phyloP scores from a whole-genome alignment of 345 rosid genomes.

The Geranium brycei region DNA sequence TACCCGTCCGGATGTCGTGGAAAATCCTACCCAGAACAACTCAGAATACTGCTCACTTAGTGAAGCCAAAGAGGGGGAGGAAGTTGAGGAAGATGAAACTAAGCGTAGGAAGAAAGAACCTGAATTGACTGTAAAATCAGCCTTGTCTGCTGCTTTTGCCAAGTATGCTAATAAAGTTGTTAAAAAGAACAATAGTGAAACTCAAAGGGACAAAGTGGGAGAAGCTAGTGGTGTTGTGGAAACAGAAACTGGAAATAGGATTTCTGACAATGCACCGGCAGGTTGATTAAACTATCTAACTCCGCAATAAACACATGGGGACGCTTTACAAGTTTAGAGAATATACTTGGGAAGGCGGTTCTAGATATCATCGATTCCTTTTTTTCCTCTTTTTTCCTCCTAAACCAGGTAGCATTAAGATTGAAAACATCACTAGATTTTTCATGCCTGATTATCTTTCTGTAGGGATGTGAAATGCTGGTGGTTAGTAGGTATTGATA shows the following conservation, averaged over 20 bases:
- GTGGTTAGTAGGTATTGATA: neutral
- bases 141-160: conserved; percentile 62
- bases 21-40: conserved; percentile 24
- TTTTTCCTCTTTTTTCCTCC: no score
- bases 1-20: conserved; percentile 35
- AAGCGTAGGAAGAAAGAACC: conserved; percentile 53
- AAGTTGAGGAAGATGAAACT: conserved; percentile 25
- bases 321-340: neutral
- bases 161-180: conserved; percentile 38
- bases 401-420: no score
- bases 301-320: neutral
- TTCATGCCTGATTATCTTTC: no score
- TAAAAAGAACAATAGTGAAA: conserved; percentile 15
- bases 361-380: neutral
- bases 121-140: conserved; percentile 50
- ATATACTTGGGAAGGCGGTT: neutral
- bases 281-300: conserved; percentile 8
- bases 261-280: conserved; percentile 6
- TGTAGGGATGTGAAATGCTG: no score
- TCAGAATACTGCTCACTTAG: conserved; percentile 22
- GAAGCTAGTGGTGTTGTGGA: conserved; percentile 14
- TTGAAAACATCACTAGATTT: no score
- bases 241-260: conserved; percentile 11
- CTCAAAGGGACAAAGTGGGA: conserved; percentile 12
- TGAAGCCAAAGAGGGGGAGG: conserved; percentile 28